Base-by-base conservation (phyloP, 306 rosid genomes). In the Casuarina cunninghamiana region DNA sequence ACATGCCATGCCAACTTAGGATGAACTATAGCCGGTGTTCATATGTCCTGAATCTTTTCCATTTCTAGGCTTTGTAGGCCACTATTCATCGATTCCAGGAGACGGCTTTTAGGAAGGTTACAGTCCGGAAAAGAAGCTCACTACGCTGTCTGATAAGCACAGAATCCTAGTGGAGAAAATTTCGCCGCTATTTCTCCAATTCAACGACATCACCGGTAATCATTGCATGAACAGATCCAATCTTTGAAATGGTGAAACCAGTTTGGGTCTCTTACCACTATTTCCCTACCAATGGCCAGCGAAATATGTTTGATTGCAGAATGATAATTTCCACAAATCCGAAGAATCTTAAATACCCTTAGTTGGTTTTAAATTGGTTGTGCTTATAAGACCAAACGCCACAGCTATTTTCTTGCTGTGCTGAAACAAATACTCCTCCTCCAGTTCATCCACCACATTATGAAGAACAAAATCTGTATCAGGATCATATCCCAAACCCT, bases 171-270 rank as follows among this genome's bases (percentile, higher is more conserved):
- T 16, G 6, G 32, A 65, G 70, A 16, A 39, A 39, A 65, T 15
- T 21, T n/a, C 48, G 6, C n/a, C 45, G 3, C 39, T 39, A 17
- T 35, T 7, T 2, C 39, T 32, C 38, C 16, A 32, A 32, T 8
- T 41, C 39, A 15, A 16, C 5, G 39, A 65, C 21, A 75, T 86
- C 84, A 90, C 94, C 90, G 86, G 73, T 88, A 90, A 68, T 88
- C 92, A 83, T 84, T 83, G 78, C 94, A 90, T 75, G 92, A 90
- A 74, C 94, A 90, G 53, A 50, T 81, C 54, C 94, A 92, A 84
- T 77, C 80, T 72, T 83, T 88, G 57, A 88, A 77, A 70, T 88
- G 94, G 84, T 90, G 94, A 86, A 88, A 88, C 71, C 92, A 78
- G 68, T 86, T 88, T 57, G 88, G 80, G 83, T 90, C 94, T 84